A percentile compares a stretch with the other conserved stretches of the same genome.
These are phyloP conservation scores for Lineolata rhizophorae DNA, from an alignment of 495 filamentous ascomycete species.

Conservation along the genomic window DNA sequence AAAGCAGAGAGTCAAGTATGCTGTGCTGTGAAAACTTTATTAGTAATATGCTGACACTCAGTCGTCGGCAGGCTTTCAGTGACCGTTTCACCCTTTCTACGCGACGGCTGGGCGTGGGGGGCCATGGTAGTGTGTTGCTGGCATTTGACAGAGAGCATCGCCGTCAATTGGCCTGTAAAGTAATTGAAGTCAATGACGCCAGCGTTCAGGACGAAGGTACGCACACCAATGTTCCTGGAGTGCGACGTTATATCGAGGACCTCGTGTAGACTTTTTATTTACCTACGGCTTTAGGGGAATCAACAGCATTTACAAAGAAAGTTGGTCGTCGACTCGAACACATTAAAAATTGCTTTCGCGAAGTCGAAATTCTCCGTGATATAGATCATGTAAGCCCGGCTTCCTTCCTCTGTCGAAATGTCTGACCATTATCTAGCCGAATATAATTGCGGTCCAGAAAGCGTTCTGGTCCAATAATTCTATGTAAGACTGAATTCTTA, in stretches of 20 bases:
- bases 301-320: neutral
- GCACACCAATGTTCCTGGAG: no score
- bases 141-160: slow-evolving; percentile 12
- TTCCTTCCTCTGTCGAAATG: no score
- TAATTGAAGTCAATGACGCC: slow-evolving; percentile 15
- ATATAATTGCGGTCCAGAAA: slow-evolving; percentile 24
- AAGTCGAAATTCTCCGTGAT: no score
- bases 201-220: slow-evolving; percentile 13
- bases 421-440: slow-evolving; percentile 19
- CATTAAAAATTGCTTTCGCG: neutral
- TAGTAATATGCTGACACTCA: no score
- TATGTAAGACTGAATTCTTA: neutral
- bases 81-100: slow-evolving; percentile 14
- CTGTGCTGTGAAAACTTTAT: no score
- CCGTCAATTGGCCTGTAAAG: slow-evolving; percentile 21
- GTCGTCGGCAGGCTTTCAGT: slow-evolving; percentile 8
- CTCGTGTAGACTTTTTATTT: no score
- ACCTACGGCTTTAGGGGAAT: no score
- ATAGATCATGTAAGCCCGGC: no score
- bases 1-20: no score
- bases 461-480: slow-evolving; percentile 11
- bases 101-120: slow-evolving; percentile 16
- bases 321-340: neutral
- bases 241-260: neutral
- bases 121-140: slow-evolving; percentile 15